Evolutionary conservation across 345 rosid genomes (phyloP).

Genomic region (Eucalyptus regnans): DNA sequence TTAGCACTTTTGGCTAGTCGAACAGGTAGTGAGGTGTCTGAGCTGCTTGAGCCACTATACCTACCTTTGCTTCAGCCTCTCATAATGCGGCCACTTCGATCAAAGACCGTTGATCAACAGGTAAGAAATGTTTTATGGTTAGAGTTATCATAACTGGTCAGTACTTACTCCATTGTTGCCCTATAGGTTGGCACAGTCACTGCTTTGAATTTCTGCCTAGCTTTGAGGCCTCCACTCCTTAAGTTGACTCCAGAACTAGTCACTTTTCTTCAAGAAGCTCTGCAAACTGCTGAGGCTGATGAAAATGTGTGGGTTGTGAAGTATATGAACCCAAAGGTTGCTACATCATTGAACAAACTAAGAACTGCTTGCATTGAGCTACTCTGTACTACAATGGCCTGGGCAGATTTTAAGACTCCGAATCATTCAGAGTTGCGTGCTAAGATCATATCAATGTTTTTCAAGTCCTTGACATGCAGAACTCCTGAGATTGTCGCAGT

Average conservation of each 20-base stretch:
- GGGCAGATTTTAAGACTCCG: slow-evolving; percentile 88
- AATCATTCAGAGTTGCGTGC: slow-evolving; percentile 80
- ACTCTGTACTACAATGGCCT: slow-evolving; percentile 96
- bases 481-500: slow-evolving; percentile 96
- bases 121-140: slow-evolving; percentile 15
- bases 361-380: slow-evolving; percentile 96
- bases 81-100: slow-evolving; percentile 74
- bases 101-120: slow-evolving; percentile 98
- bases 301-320: slow-evolving; percentile 84
- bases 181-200: slow-evolving; percentile 90
- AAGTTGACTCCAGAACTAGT: slow-evolving; percentile 91
- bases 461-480: slow-evolving; percentile 91
- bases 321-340: slow-evolving; percentile 82
- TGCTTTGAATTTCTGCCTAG: slow-evolving; percentile 91
- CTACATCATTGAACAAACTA: slow-evolving; percentile 73
- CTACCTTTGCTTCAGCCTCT: slow-evolving; percentile 89
- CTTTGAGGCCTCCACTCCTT: slow-evolving; percentile 95
- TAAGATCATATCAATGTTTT: slow-evolving; percentile 96
- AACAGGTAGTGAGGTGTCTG: slow-evolving; percentile 97
- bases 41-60: slow-evolving; percentile 85
- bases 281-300: slow-evolving; percentile 98
- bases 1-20: slow-evolving; percentile 94
- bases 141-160: neutral
- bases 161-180: neutral
- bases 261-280: slow-evolving; percentile 97